Conservation (phyloP, 176 grass and related monocot species). For the Hordeum vulgare region DNA sequence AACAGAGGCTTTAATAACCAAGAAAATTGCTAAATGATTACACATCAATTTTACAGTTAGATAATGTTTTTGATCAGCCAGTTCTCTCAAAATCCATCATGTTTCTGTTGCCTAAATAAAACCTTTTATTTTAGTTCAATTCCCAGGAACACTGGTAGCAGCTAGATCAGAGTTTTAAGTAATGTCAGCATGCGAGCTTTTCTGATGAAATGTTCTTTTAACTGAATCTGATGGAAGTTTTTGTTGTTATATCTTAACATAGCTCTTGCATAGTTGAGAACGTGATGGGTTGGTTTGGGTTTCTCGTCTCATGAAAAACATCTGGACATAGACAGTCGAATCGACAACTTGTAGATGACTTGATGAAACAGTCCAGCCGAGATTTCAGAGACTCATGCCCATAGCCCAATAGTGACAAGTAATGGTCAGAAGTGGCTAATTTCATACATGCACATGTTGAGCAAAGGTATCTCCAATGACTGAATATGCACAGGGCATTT, state of each 20-base stretch:
- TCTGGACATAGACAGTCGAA: not conserved
- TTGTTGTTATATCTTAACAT: not conserved
- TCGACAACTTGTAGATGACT: not conserved
- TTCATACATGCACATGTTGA: not conserved
- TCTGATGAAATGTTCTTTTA: not conserved
- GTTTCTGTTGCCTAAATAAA: not conserved
- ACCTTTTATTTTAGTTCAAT: not conserved
- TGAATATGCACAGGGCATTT: not conserved
- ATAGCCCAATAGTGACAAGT: not conserved
- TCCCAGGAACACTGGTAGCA: not conserved
- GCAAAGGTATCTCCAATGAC: not conserved
- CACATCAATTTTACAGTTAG: not conserved
- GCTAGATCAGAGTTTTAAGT: not conserved
- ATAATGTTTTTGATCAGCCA: not conserved
- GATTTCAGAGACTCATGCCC: not conserved
- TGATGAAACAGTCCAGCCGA: not conserved
- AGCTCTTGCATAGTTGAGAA: not conserved
- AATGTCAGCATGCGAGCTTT: not conserved
- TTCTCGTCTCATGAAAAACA: not conserved
- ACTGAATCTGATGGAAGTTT: not conserved
- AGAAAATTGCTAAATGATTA: not conserved
- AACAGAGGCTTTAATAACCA: constrained; percentile 15
- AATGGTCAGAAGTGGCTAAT: not conserved
- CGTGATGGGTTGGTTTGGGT: not conserved
- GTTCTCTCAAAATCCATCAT: not conserved